Base-by-base conservation (phyloP, 163 green algal genomes). In the Prototheca wickerhamii region DNA sequence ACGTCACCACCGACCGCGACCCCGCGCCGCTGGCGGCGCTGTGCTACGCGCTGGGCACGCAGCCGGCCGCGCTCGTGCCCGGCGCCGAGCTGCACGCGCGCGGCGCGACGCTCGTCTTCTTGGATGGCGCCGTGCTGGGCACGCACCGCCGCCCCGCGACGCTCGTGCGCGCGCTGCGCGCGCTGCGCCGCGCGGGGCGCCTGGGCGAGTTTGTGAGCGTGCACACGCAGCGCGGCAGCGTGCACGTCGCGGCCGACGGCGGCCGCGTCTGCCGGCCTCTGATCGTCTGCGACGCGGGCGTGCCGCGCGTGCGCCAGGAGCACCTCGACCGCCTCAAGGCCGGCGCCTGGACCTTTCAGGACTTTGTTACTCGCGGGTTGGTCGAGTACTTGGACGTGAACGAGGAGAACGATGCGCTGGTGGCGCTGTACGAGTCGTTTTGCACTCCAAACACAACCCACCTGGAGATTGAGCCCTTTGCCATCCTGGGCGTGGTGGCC, bases 381-480 rank as follows among this genome's bases (percentile, higher is more conserved):
- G 80, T 99, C 25, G 93, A 99, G 80, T 99, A 97, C 71, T 80
- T 99, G 55, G 73, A 80, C 40, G 90, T 96, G 37, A 97, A 98
- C 66, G 90, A 98, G 81, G 93, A 99, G 87, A 95, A 96, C 79
- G 87, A 95, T 65, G 69, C 64, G n/a, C 68, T 90, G 34, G 77
- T 95, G 32, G 87, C 86, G 23, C 69, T 93, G 65, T 88, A 89
- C 67, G 83, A 90, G 61, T 52, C 52, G 54, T 51, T 80, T 51
- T 84, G 76, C 67, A 61, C 20, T 3, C 61, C 68, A 20, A 49
- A 75, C 23, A 93, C 77, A 12, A 99, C 90, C 4, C 94, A 99
- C 82, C 69, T 98, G 44, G 94, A 99, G 82, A 96, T 99, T 30
- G 92, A 98, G 81, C 93, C 94, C 20, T 98, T 97, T 77, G 97